Evolutionary conservation across 148 eudicot species (phyloP).

Genomic region (Heliosperma pusillum): DNA sequence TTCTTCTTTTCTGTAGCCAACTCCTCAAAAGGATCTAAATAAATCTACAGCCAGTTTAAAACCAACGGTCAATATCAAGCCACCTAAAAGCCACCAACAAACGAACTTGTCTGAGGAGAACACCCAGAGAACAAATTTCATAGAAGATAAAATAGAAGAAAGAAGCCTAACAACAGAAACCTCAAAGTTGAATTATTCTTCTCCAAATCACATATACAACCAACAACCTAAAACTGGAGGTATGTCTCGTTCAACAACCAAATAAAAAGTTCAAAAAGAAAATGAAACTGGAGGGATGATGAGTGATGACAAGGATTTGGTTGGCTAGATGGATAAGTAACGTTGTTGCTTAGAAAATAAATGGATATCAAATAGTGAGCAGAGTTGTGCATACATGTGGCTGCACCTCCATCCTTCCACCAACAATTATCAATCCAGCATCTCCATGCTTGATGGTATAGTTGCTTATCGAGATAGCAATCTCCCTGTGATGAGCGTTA

Average conservation of each 20-base stretch:
- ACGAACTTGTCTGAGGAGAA: not conserved
- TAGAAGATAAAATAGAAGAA: not conserved
- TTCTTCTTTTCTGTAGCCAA: conserved; percentile 51
- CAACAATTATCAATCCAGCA: conserved; percentile 80
- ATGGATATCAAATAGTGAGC: conserved; percentile 8
- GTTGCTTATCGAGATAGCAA: conserved; percentile 81
- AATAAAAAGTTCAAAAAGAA: too few relatives aligned
- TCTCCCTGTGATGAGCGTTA: conserved; percentile 92
- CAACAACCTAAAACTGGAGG: not conserved
- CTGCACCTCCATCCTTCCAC: conserved; percentile 97
- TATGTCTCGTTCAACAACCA: too few relatives aligned
- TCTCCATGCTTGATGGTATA: conserved; percentile 97
- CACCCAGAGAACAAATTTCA: not conserved
- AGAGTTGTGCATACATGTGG: conserved; percentile 63
- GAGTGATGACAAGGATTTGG: not conserved
- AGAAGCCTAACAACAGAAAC: not conserved
- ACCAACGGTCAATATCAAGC: not conserved
- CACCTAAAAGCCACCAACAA: not conserved
- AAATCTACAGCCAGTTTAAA: conserved; percentile 41
- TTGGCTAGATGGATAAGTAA: not conserved
- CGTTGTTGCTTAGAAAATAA: not conserved
- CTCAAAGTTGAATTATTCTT: not conserved
- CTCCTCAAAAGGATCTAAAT: conserved; percentile 93
- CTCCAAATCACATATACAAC: not conserved
- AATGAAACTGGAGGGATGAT: not conserved